Base-by-base conservation (phyloP, 129 eudicot genomes). In the Flaveria sonorensis region DNA sequence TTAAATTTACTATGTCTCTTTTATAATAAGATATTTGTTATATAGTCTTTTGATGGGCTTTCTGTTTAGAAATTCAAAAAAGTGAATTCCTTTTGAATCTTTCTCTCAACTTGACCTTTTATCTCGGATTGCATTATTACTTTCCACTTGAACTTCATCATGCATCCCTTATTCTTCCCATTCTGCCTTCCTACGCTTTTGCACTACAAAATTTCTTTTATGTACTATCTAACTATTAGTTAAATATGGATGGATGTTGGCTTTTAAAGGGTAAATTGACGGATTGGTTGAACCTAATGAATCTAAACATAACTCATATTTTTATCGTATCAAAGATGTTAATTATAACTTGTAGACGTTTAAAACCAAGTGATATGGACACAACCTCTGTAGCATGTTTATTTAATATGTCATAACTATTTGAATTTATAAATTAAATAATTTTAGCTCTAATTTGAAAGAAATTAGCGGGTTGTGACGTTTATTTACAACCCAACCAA, bases 41-140 rank as follows among this genome's bases (percentile, higher is more conserved):
- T 56, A 47, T 16, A 56, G 71, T 40, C 46, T 77, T 79, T 79
- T 62, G 60, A 71, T 69, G 73, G 51, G 71, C 40, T 57, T 68
- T 77, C 47, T 64, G 16, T 71, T 72, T 51, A 71, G 67, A 79
- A 79, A 79, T 63, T 72, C 59, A 64, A 79, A 71, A 66, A 79
- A 80, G 83, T 73, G 74, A 65, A 80, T 40, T 64, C 56, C 83
- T 72, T 80, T 79, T 80, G 79, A 80, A 78, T 78, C 70, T 79
- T 59, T 78, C 66, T 60, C 30, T 60, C 82, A 79, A 80, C 79
- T 80, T 80, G 83, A 73, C 70, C 69, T 39, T 72, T 71, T 19
- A 51, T 79, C 78, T 79, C 71, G 83, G 73, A 63, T 74, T 72
- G 83, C 36, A 80, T 80, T 65, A 80, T 80, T 80, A 79, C 74